A percentile compares a stretch with the other conserved stretches of the same genome.
Evolutionary conservation across 768 basidiomycete genomes (phyloP).

Genomic region (Pluteus cervinus): DNA sequence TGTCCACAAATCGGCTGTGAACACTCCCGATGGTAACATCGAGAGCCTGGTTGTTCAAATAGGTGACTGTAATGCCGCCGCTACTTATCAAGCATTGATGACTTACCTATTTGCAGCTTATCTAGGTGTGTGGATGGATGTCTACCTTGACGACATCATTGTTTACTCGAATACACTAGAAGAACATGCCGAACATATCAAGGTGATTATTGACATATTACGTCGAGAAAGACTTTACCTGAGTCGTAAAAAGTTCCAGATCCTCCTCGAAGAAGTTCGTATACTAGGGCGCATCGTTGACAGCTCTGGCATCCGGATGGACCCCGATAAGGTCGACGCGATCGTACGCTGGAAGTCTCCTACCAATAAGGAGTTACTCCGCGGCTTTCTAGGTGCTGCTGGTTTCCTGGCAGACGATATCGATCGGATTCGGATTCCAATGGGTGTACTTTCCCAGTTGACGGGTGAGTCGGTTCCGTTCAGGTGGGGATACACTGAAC

Average conservation of each 20-base stretch:
- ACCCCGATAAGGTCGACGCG: conserved; percentile 32
- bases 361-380: conserved; percentile 18
- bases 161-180: conserved; percentile 31
- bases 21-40: conserved; percentile 39
- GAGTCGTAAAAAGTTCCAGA: conserved; percentile 18
- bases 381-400: conserved; percentile 28
- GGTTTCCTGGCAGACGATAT: conserved; percentile 25
- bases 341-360: conserved; percentile 23
- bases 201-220: conserved; percentile 19
- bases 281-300: conserved; percentile 28
- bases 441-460: conserved; percentile 17
- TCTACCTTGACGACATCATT: conserved; percentile 30
- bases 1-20: conserved; percentile 19
- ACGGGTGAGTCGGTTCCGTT: conserved; percentile 16
- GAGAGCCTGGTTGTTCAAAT: conserved; percentile 27
- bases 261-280: conserved; percentile 18
- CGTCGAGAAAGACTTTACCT: conserved; percentile 22
- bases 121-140: conserved; percentile 18
- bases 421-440: conserved; percentile 19
- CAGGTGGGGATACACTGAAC: conserved; percentile 17
- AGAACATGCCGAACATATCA: conserved; percentile 25
- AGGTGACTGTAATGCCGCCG: conserved; percentile 27
- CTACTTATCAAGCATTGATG: conserved; percentile 39
- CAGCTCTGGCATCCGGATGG: conserved; percentile 27
- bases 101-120: conserved; percentile 29